Percentiles rank a stretch among this genome's conserved stretches.
Evolutionary conservation across 1,284 basidiomycete genomes (phyloP).

Genomic region (Marasmius tenuissimus): DNA sequence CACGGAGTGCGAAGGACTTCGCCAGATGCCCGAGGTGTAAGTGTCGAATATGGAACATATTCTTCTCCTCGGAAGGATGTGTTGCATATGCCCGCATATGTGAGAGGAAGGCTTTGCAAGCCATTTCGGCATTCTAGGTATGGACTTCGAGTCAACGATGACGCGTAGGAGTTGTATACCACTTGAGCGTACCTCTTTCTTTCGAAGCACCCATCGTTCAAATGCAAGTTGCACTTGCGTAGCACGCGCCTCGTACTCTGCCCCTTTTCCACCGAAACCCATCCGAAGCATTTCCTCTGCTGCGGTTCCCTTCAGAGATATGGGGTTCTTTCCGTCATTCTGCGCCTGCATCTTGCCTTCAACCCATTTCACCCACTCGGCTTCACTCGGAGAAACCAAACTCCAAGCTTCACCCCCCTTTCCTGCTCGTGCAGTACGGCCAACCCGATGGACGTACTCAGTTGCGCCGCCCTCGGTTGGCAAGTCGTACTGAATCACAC

Average conservation of each 20-base stretch:
- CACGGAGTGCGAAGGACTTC: conserved; percentile 94
- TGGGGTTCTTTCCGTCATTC: conserved; percentile 36
- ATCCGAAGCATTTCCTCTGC: conserved; percentile 73
- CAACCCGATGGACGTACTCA: conserved; percentile 97
- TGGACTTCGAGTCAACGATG: neutral
- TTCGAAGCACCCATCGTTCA: conserved; percentile 88
- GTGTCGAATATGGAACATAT: conserved; percentile 92
- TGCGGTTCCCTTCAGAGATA: conserved; percentile 58
- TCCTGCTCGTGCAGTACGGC: conserved; percentile 95
- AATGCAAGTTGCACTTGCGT: conserved; percentile 96
- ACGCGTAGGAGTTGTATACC: conserved; percentile 5
- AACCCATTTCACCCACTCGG: conserved; percentile 88
- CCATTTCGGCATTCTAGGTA: conserved; percentile 69
- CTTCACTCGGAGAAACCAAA: conserved; percentile 85
- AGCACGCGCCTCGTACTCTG: conserved; percentile 87
- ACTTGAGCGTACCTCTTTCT: conserved; percentile 60
- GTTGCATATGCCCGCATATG: conserved; percentile 98
- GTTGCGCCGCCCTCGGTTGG: conserved; percentile 96
- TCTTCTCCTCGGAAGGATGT: conserved; percentile 93
- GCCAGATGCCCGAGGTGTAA: conserved; percentile 96
- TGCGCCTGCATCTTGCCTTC: conserved; percentile 70
- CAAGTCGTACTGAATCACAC: conserved; percentile 95
- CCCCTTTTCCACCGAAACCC: conserved; percentile 84
- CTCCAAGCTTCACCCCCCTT: conserved; percentile 94
- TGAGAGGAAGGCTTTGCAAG: conserved; percentile 87